Conservation (phyloP, 2,329 filamentous ascomycete species). For the Zymoseptoria brevis region DNA sequence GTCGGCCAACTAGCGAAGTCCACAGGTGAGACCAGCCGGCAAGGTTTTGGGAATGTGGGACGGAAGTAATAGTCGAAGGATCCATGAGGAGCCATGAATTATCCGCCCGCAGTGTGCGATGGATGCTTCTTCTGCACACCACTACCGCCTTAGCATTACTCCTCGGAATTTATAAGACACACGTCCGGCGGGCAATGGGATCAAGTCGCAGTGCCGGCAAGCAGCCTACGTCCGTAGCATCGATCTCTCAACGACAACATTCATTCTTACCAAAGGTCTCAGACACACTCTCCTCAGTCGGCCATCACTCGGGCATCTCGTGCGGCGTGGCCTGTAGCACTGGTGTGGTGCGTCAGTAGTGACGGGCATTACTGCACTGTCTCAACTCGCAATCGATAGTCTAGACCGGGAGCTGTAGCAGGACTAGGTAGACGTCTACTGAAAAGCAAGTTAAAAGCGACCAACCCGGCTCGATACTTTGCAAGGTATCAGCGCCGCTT, state of each 20-base stretch:
- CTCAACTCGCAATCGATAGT: neutral
- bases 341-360: neutral
- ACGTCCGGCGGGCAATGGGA: too few species aligned
- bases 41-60: neutral
- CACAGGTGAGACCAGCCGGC: neutral
- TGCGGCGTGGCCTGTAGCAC: neutral
- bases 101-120: neutral
- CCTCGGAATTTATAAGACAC: too few species aligned
- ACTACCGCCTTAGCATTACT: neutral
- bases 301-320: neutral
- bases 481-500: too few species aligned
- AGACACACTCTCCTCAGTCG: neutral
- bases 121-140: neutral
- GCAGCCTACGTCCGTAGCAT: neutral
- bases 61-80: neutral
- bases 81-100: neutral
- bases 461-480: too few species aligned
- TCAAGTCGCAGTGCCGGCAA: neutral
- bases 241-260: neutral
- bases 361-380: neutral
- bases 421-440: too few species aligned
- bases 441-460: too few species aligned
- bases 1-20: neutral
- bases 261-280: neutral
- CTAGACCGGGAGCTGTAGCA: neutral